Evolutionary conservation across 352 stramenopile genomes (phyloP), one percentile per base, ranked within the genome.

Genomic region (Pythium diclinum): DNA sequence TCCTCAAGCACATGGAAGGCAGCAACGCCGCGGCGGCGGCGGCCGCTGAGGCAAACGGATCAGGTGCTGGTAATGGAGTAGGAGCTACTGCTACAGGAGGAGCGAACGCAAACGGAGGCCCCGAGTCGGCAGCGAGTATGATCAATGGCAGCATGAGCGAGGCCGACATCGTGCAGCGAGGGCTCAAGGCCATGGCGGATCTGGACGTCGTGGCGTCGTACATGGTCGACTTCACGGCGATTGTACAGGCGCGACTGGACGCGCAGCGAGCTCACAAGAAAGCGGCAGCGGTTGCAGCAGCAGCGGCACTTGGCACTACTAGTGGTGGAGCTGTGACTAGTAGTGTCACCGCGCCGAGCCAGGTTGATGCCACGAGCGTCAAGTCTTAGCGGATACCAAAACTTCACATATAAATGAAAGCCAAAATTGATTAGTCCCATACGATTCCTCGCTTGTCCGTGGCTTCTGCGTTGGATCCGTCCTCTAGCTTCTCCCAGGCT

Each of bases 181-280:
- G 88, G 8, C 73, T 86, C 36, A 87, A 90, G n/a, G 86, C 93
- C 46, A 89, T 96, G 71, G 71, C 82, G 7, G 83, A 97, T 56
- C 77, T 98, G 10, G 92, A 98, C 53, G 87, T 97, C 13, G 94
- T 98, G 23, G 91, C 88, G 1, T 85, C 89, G 11, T 98, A 98
- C 70, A 97, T 98, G 87, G 78, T 85, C 23, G 93, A 98, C 71
- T 98, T 98, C 59, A 91, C 82, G 0, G 82, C 79, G 2, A 93
- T 94, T 48, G 83, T 92, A 2, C 84, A 93, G 32, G 74, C 76
- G 1, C 74, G 86, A 8, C 75, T 91, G 28, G 86, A 95, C 55
- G 76, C 74, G 0, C 83, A 95, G 61, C 69, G 83, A 30, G 78
- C 86, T 0, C 79, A 91, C 55, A 91, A 90, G 70, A 91, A 91